A percentile compares a stretch with the other conserved stretches of the same genome.
These are phyloP conservation scores for Ceriops tagal DNA, from an alignment of 345 rosid species.

Conservation along the genomic window DNA sequence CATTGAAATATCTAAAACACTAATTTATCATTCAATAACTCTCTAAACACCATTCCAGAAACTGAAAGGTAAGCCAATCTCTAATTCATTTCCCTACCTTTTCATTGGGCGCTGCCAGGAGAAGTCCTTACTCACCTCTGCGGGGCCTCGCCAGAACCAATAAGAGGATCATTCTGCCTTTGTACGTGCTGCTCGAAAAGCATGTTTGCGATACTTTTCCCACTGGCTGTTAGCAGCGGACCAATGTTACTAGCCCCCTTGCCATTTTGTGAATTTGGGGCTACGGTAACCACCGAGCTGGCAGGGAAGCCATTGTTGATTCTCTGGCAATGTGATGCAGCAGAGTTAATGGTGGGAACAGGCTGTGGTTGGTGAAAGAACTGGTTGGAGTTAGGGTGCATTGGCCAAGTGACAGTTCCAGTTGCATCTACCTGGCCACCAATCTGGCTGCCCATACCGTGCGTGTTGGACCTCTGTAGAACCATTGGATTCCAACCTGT, in stretches of 20 bases:
- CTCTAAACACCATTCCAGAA: no score
- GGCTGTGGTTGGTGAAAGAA: constrained; percentile 38
- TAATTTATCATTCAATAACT: no score
- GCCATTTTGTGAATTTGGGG: constrained; percentile 15
- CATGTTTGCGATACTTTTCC: constrained; percentile 11
- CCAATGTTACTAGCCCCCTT: constrained; percentile 15
- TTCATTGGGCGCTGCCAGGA: constrained; percentile 19
- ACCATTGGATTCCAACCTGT: constrained; percentile 79
- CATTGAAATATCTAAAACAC: no score
- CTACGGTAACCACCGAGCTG: constrained; percentile 19
- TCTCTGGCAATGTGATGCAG: constrained; percentile 33
- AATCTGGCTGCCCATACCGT: constrained; percentile 18
- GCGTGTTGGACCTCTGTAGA: constrained; percentile 44
- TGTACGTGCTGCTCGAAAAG: constrained; percentile 19
- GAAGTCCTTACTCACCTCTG: constrained; percentile 27
- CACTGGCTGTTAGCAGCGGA: constrained; percentile 16
- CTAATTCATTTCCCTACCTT: constrained; percentile 21
- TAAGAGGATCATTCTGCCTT: constrained; percentile 11
- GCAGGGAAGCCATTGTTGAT: constrained; percentile 27
- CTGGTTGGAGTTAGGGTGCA: constrained; percentile 39
- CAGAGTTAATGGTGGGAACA: constrained; percentile 25
- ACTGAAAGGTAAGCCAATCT: no score
- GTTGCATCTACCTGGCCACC: constrained; percentile 17
- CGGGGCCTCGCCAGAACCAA: constrained; percentile 10
- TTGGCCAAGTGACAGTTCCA: constrained; percentile 11